Evolutionary conservation across 139 green algal species (phyloP).

Genomic region (Closterium sp.): DNA sequence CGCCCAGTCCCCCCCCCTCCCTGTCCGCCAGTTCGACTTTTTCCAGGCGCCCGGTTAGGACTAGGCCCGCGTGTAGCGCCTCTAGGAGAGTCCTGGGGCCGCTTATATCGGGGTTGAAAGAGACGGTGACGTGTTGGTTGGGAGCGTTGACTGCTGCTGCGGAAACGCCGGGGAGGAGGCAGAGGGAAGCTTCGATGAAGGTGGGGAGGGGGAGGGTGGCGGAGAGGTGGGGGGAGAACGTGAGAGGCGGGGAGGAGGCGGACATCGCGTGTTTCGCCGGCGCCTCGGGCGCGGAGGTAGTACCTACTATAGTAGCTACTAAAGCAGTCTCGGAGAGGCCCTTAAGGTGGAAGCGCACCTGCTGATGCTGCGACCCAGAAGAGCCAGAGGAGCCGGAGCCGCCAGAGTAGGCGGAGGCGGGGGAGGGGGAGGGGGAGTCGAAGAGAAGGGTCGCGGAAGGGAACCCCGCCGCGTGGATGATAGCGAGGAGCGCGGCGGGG

Average conservation of each 20-base stretch:
- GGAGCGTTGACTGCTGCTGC: neutral
- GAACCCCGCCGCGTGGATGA: neutral
- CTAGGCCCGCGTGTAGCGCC: neutral
- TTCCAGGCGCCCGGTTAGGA: neutral
- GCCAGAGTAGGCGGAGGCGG: neutral
- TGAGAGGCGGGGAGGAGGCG: neutral
- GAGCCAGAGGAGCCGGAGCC: neutral
- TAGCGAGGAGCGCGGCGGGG: neutral
- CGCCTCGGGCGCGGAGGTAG: too few relatives aligned
- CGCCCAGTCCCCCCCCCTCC: constrained; percentile 4
- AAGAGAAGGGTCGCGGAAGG: neutral
- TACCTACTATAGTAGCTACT: too few relatives aligned
- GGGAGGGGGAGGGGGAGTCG: neutral
- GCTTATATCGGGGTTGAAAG: neutral
- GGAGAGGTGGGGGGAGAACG: neutral
- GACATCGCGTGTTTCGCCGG: too few relatives aligned
- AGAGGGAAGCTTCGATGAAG: neutral
- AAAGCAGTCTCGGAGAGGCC: too few relatives aligned
- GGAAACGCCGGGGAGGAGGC: neutral
- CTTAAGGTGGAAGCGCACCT: neutral
- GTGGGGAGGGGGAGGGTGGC: neutral
- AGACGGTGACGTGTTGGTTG: neutral
- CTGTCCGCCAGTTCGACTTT: neutral
- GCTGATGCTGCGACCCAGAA: neutral
- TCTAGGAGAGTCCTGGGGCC: neutral